Base-by-base conservation (phyloP, 2,329 filamentous ascomycete species). In the Pseudodiploospora longispora region DNA sequence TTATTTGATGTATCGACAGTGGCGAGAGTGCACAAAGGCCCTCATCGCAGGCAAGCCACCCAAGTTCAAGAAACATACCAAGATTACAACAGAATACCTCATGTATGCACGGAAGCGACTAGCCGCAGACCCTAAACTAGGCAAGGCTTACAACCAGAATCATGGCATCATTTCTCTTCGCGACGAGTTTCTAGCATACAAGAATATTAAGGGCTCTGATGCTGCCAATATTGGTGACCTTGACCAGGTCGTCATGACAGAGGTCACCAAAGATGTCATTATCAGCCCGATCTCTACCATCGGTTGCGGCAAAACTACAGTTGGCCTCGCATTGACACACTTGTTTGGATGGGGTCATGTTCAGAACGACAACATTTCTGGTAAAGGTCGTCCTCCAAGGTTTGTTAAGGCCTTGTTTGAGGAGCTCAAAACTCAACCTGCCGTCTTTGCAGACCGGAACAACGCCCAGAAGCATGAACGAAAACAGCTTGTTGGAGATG, bases 1-100 rank as follows among this genome's bases (percentile, higher is more conserved):
- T 1, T 98, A 98, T 61, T 71, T 98, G 48, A 94, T 98, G 88
- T 98, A 97, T 67, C 82, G 93, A 27, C 93, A 98, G 68, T 98
- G 93, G 93, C 83, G 93, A 50, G 93, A 98, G 68, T 95, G 87
- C 61, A 98, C 93, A 36, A 97, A 95, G 63, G 78, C 87, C 5
- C 66, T 97, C 46, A 96, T 98, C 53, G 59, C 75, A 1, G 85
- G 85, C 10, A 85, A 79, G 54, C 67, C 78, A 34, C 87, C 90
- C 8, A 85, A 76, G 52, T 85, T 78, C 69, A 90, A 81, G 69
- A 97, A 97, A 65, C 93, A 98, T 63, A 69, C 79, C 53, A 78
- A 83, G 52, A 93, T 98, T 54, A 98, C 93, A 0, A 83, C 94
- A 58, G 85, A 95, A 59, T 98, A 98, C 59, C 72, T 98, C 6